These are phyloP conservation scores for Ilyonectria mors-panacis DNA, from an alignment of 2,329 filamentous ascomycete genomes.

Conservation along the genomic window DNA sequence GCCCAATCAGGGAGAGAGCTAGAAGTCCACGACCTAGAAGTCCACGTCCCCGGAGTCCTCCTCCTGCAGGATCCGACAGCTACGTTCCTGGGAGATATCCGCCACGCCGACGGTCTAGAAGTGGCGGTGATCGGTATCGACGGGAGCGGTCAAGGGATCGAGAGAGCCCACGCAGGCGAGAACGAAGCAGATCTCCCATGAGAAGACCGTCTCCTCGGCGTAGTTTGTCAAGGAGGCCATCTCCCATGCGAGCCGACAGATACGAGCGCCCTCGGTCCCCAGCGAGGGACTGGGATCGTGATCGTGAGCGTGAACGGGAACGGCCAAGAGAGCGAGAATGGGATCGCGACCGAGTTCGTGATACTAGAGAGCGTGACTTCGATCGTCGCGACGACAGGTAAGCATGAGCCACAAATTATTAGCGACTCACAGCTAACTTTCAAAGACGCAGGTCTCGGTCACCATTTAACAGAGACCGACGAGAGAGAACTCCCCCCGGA, in stretches of 20 bases:
- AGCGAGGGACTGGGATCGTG: slow-evolving; percentile 54
- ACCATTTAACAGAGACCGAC: slow-evolving; percentile 64
- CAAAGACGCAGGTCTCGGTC: slow-evolving; percentile 69
- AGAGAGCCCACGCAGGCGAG: slow-evolving; percentile 55
- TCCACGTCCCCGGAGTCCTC: slow-evolving; percentile 55
- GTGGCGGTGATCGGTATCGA: slow-evolving; percentile 58
- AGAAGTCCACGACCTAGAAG: slow-evolving; percentile 58
- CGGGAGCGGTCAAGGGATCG: slow-evolving; percentile 59
- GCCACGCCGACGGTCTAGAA: slow-evolving; percentile 59
- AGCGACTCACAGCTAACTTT: slow-evolving; percentile 36
- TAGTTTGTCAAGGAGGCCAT: slow-evolving; percentile 55
- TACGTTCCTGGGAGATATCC: slow-evolving; percentile 63
- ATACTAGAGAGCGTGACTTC: slow-evolving; percentile 54
- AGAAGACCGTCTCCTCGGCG: slow-evolving; percentile 57
- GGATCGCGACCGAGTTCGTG: slow-evolving; percentile 49
- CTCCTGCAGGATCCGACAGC: slow-evolving; percentile 59
- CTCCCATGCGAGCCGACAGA: slow-evolving; percentile 54
- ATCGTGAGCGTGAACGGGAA: slow-evolving; percentile 49
- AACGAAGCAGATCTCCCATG: slow-evolving; percentile 55
- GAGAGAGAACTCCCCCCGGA: slow-evolving; percentile 51
- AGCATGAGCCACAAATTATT: slow-evolving; percentile 23
- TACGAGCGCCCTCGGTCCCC: slow-evolving; percentile 58
- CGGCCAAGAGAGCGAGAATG: slow-evolving; percentile 50
- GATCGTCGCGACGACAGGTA: slow-evolving; percentile 61
- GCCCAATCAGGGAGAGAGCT: slow-evolving; percentile 50